Evolutionary conservation across 2,329 filamentous ascomycete genomes (phyloP).

Genomic region (Pseudogymnoascus sp.): DNA sequence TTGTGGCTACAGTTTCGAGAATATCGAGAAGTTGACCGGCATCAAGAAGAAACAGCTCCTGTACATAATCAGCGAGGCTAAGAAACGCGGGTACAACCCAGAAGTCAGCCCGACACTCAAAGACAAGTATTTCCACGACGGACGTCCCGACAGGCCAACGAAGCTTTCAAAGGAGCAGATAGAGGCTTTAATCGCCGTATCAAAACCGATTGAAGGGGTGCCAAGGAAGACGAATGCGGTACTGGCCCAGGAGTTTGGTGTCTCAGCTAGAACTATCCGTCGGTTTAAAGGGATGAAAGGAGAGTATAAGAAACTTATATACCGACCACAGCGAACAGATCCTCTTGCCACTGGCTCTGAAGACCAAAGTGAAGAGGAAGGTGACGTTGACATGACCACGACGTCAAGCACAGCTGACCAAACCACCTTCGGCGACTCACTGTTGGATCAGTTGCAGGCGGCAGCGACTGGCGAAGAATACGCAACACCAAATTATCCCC

Average conservation of each 20-base stretch:
- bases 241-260: not conserved
- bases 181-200: not conserved
- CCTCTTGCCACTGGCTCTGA: not conserved
- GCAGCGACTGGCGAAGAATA: not conserved
- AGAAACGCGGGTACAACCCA: slow-evolving; percentile 1
- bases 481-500: not conserved
- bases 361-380: not conserved
- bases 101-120: not conserved
- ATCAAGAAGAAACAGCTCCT: slow-evolving; percentile 1
- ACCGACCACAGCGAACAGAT: not conserved
- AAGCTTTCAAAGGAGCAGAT: slow-evolving; percentile 5
- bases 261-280: not conserved
- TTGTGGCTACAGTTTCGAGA: not conserved
- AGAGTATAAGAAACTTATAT: not conserved
- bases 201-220: not conserved
- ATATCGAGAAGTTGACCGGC: not conserved
- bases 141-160: not conserved
- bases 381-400: not conserved
- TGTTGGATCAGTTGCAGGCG: not conserved
- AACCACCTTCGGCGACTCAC: not conserved
- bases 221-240: slow-evolving; percentile 2
- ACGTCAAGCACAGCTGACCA: not conserved
- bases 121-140: slow-evolving; percentile 8
- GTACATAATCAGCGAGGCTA: slow-evolving; percentile 5
- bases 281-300: not conserved